Evolutionary conservation across 1,284 basidiomycete genomes (phyloP), one percentile per base, ranked within the genome.

Genomic region (Schizophyllum commune): DNA sequence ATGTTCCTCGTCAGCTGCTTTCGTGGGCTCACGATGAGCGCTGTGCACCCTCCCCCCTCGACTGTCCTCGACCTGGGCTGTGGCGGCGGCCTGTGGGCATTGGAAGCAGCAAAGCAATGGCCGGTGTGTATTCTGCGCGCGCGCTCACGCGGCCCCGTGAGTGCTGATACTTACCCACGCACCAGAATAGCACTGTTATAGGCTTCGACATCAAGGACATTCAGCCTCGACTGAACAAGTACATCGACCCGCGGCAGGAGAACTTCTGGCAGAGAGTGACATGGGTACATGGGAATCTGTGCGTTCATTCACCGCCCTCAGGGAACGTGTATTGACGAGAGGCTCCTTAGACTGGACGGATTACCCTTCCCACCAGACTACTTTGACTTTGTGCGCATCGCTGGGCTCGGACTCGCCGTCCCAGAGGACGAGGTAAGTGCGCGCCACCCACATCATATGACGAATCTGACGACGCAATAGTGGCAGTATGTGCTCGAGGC

Each of bases 31-130:
- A 83, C 87, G 0, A 75, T 85, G 62, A 78, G 84, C 57, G 72
- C 78, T 4, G 82, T 84, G 56, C 71, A 77, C 4, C 68, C 67
- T 0, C 80, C 83, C 17, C 88, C 88, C 0, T 56, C 67, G 1
- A 72, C 75, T 5, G 77, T 89, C 0, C 79, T 92, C 8, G 89
- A 91, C 68, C 74, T 95, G 22, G 93, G 92, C 0, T 93, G 90
- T 68, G 92, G 93, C 4, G 84, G 83, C 61, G 93, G 93, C 0
- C 80, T 84, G 59, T 91, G 89, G 88, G 79, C 80, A 9, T 77
- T 91, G 52, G 82, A 85, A 62, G 86, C 86, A 6, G 87, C 84
- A 1, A 82, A 77, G 65, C 71, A 75, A 58, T 91, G 87, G 86
- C 75, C 76, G 69, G 89, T 86, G 61, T 65, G 56, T 58, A 56